Evolutionary conservation across 2,329 filamentous ascomycete genomes (phyloP).

Genomic region (Curvularia lunata): DNA sequence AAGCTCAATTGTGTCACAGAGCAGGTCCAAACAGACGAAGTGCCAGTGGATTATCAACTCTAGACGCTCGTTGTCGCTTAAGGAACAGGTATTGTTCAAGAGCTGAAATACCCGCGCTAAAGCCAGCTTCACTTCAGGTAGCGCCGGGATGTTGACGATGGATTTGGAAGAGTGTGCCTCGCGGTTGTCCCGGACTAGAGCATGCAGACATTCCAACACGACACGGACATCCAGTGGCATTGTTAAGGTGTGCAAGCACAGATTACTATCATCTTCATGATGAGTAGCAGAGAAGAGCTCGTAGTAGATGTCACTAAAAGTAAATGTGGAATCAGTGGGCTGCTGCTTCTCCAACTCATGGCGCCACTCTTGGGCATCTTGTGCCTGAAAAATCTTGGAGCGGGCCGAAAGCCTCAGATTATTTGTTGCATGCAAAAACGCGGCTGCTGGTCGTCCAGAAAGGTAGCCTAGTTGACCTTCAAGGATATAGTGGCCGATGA

Average conservation of each 20-base stretch:
- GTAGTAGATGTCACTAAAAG: neutral
- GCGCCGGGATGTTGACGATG: neutral
- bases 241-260: neutral
- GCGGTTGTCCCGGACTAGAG: neutral
- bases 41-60: neutral
- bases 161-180: neutral
- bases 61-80: neutral
- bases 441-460: neutral
- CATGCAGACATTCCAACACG: neutral
- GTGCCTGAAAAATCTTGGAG: neutral
- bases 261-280: neutral
- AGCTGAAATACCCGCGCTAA: slow-evolving; percentile 1
- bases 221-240: neutral
- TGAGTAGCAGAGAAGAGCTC: neutral
- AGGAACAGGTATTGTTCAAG: neutral
- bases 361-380: neutral
- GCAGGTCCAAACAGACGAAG: neutral
- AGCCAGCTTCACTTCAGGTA: neutral
- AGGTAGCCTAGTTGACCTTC: neutral
- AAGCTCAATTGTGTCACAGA: neutral
- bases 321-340: neutral
- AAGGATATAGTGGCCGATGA: neutral
- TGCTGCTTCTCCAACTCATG: neutral
- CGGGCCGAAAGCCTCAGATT: neutral
- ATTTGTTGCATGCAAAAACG: neutral